These are phyloP conservation scores for Phalaenopsis equestris DNA, from an alignment of 106 monocot species.

Conservation along the genomic window DNA sequence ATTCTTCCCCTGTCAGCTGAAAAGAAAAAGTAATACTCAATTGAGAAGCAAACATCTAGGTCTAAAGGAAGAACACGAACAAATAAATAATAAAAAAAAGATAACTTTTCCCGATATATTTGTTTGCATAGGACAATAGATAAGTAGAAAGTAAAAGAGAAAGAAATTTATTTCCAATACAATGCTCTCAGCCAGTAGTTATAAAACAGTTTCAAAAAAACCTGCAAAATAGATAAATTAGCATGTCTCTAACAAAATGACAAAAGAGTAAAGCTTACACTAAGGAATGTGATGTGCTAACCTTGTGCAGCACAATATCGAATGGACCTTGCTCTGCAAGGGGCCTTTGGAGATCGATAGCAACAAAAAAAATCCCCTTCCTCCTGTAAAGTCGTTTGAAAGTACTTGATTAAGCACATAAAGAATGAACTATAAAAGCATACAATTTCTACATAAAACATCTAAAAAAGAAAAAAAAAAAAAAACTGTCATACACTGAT, in stretches of 20 bases:
- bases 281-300: conserved; percentile 7
- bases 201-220: background rate
- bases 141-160: background rate
- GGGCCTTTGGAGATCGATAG: conserved; percentile 59
- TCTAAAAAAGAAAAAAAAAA: background rate
- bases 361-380: conserved; percentile 77
- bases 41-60: conserved; percentile 2
- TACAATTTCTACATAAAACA: background rate
- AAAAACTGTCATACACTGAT: background rate
- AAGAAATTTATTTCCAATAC: background rate
- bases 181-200: background rate
- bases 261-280: background rate
- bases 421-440: background rate
- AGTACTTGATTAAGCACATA: background rate
- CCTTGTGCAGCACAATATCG: conserved; percentile 89
- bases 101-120: background rate
- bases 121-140: background rate
- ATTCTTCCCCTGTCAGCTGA: conserved; percentile 73
- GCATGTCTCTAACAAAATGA: background rate
- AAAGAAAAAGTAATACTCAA: conserved; percentile 24
- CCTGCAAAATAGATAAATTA: background rate
- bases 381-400: conserved; percentile 43
- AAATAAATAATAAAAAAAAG: background rate
- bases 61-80: background rate
- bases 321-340: conserved; percentile 94